Evolutionary conservation across 139 green algal genomes (phyloP).

Genomic region (Bryopsis sp.): DNA sequence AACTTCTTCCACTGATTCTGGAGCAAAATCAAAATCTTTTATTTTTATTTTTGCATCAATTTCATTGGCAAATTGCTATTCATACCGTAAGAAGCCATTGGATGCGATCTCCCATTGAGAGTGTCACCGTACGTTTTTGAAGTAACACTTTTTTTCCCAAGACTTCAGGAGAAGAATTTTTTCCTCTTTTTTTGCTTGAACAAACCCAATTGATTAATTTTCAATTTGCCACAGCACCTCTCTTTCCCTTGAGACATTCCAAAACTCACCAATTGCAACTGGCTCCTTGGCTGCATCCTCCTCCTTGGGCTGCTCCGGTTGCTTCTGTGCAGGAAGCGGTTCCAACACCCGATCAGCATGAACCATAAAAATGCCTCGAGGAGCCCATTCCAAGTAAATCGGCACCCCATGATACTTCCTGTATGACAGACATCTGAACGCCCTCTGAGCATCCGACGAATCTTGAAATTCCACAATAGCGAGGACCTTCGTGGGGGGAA

Average conservation of each 20-base stretch:
- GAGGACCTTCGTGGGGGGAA: conserved; percentile 76
- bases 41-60: too few species aligned
- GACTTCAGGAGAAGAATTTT: too few species aligned
- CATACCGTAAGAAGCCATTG: too few species aligned
- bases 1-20: too few species aligned
- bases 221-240: neutral
- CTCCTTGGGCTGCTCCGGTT: conserved; percentile 7
- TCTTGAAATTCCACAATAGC: conserved; percentile 83
- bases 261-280: conserved; percentile 2
- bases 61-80: too few species aligned
- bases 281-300: conserved; percentile 20
- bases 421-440: conserved; percentile 81
- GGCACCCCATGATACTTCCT: conserved; percentile 90
- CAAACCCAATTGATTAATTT: too few species aligned
- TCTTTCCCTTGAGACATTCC: neutral
- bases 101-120: too few species aligned
- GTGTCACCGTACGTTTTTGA: too few species aligned
- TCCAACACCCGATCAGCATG: conserved; percentile 18
- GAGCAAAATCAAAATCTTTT: too few species aligned
- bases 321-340: conserved; percentile 14
- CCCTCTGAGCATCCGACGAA: conserved; percentile 39
- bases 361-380: conserved; percentile 62
- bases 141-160: too few species aligned
- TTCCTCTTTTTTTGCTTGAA: too few species aligned
- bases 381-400: conserved; percentile 97